phyloP scores from a whole-genome alignment of 306 rosid genomes.

The Vicia faba region DNA sequence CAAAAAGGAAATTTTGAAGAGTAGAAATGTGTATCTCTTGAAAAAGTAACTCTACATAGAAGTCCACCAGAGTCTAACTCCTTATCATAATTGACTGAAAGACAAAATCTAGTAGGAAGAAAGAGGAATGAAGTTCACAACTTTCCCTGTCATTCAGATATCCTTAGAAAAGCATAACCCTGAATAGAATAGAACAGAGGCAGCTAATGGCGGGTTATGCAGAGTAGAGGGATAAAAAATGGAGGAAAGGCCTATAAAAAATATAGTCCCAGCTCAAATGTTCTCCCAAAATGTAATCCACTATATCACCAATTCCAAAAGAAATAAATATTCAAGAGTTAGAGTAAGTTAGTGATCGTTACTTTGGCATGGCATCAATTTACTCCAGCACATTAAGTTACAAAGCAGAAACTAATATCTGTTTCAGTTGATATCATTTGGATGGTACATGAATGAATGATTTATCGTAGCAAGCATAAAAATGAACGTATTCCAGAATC shows the following conservation, averaged over 20 bases:
- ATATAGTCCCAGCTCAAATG: slow-evolving; percentile 2
- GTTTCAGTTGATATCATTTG: slow-evolving; percentile 3
- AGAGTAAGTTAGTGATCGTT: slow-evolving; percentile 4
- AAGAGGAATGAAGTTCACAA: not conserved
- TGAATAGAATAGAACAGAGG: slow-evolving; percentile 10
- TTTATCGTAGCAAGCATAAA: slow-evolving; percentile 20
- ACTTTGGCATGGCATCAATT: slow-evolving; percentile 3
- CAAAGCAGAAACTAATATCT: slow-evolving; percentile 11
- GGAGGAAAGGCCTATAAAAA: slow-evolving; percentile 14
- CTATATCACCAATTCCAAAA: slow-evolving; percentile 10
- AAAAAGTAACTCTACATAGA: slow-evolving; percentile 35
- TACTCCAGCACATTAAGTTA: slow-evolving; percentile 5
- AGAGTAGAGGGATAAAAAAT: slow-evolving; percentile 9
- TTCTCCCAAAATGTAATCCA: not conserved
- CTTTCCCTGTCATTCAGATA: slow-evolving; percentile 22
- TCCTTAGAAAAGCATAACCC: slow-evolving; percentile 19
- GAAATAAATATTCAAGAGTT: not conserved
- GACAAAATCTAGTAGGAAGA: slow-evolving; percentile 17
- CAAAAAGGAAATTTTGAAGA: slow-evolving; percentile 23
- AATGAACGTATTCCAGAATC: slow-evolving; percentile 13
- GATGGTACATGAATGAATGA: slow-evolving; percentile 4
- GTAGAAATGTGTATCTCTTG: not conserved
- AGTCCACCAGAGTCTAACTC: slow-evolving; percentile 13
- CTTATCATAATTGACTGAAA: slow-evolving; percentile 11
- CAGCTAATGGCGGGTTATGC: not conserved